phyloP scores from a whole-genome alignment of 257 asterid species.

The Solanum megistacrolobum region DNA sequence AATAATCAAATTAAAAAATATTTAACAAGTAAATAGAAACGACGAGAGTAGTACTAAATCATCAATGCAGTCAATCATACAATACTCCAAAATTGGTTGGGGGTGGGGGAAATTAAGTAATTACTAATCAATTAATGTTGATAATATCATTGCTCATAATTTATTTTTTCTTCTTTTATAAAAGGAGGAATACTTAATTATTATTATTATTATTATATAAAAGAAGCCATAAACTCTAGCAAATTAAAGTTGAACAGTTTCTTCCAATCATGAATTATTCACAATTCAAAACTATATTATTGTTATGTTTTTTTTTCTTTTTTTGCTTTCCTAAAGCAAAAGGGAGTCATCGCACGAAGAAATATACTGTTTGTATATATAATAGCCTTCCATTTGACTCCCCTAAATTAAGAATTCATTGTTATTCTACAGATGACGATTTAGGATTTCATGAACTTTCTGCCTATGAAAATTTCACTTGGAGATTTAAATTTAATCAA shows the following conservation, averaged over 20 bases:
- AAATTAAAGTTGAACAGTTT: not conserved
- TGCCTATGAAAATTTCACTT: fast-evolving
- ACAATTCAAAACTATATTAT: not conserved
- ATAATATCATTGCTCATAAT: not conserved
- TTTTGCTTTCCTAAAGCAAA: not conserved
- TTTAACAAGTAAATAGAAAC: too few relatives aligned
- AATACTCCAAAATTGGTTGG: not conserved
- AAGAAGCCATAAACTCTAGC: not conserved
- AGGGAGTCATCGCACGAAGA: not conserved
- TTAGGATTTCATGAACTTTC: not conserved
- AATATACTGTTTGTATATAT: not conserved
- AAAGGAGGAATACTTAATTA: not conserved
- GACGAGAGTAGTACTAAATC: too few relatives aligned
- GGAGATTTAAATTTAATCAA: not conserved
- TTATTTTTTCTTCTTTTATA: not conserved
- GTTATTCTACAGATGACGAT: not conserved
- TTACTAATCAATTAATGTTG: not conserved
- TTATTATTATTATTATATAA: not conserved
- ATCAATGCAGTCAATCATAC: too few relatives aligned
- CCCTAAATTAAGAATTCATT: not conserved
- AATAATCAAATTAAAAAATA: too few relatives aligned
- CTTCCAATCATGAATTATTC: not conserved
- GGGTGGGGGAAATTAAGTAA: not conserved
- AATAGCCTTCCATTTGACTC: not conserved
- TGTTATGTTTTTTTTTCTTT: not conserved